Evolutionary conservation across 148 eudicot genomes (phyloP).

Genomic region (Rhododendron griersonianum): DNA sequence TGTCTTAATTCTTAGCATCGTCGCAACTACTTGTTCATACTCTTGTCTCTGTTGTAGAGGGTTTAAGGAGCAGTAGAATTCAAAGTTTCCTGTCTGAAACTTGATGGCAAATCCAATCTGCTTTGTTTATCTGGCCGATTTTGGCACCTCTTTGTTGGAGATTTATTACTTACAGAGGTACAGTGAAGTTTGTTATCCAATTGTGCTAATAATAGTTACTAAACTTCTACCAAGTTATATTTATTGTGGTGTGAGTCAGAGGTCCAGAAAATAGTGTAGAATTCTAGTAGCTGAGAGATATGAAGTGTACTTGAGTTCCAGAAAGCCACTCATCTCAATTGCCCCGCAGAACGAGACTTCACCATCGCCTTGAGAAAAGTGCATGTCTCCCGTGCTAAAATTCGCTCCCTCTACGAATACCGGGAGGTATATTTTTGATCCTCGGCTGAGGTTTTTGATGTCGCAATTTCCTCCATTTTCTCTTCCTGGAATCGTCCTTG

Average conservation of each 20-base stretch:
- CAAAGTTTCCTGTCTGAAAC: neutral
- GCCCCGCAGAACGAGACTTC: conserved; percentile 96
- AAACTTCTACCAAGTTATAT: neutral
- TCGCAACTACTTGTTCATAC: neutral
- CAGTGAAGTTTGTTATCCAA: neutral
- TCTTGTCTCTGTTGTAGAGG: neutral
- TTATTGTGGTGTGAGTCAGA: neutral
- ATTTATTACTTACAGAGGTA: neutral
- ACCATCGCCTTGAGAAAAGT: conserved; percentile 96
- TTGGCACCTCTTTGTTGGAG: neutral
- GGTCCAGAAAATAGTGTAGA: neutral
- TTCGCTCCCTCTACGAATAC: conserved; percentile 96
- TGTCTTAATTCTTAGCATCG: neutral
- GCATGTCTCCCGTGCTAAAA: conserved; percentile 96
- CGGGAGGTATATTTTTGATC: conserved; percentile 91
- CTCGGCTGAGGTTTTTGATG: conserved; percentile 89
- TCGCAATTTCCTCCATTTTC: conserved; percentile 98
- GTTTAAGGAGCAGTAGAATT: neutral
- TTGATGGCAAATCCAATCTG: neutral
- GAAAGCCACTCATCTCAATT: conserved; percentile 96
- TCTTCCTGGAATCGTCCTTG: conserved; percentile 91
- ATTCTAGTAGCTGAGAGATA: neutral
- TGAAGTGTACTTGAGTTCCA: conserved; percentile 79
- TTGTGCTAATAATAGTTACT: neutral
- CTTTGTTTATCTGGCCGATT: neutral